These are phyloP conservation scores for Calocera cornea DNA, from an alignment of 768 basidiomycete genomes.

Conservation along the genomic window DNA sequence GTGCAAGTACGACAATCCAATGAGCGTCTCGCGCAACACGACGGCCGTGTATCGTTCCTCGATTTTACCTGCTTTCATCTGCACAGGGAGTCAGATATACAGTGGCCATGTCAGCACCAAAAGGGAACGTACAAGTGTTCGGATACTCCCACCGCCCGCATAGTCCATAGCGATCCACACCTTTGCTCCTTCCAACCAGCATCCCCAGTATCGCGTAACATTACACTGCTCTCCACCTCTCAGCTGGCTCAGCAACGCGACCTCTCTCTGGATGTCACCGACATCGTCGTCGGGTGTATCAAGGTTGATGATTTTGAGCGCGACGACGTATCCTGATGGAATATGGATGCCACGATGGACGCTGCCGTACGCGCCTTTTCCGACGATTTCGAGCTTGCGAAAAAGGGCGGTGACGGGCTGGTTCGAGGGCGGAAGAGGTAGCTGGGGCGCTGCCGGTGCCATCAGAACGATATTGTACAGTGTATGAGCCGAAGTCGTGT, in stretches of 20 bases:
- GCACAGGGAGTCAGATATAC: neutral
- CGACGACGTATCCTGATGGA: slow-evolving; percentile 74
- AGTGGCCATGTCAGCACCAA: neutral
- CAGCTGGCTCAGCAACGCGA: slow-evolving; percentile 82
- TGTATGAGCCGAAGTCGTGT: neutral
- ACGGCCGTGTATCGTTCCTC: slow-evolving; percentile 84
- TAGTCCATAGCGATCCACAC: slow-evolving; percentile 99
- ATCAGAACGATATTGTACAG: neutral
- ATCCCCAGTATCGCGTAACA: slow-evolving; percentile 89
- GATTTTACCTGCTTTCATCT: slow-evolving; percentile 74
- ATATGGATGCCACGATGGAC: slow-evolving; percentile 85
- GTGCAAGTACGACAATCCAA: slow-evolving; percentile 80
- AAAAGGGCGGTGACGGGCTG: slow-evolving; percentile 41
- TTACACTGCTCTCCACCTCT: slow-evolving; percentile 69
- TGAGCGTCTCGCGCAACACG: slow-evolving; percentile 78
- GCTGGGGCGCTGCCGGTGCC: neutral
- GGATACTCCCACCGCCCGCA: slow-evolving; percentile 87
- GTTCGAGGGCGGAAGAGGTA: neutral
- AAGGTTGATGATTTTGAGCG: slow-evolving; percentile 98
- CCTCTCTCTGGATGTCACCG: slow-evolving; percentile 90
- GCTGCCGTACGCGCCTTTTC: slow-evolving; percentile 90
- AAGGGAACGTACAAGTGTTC: slow-evolving; percentile 43
- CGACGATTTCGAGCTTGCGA: slow-evolving; percentile 75
- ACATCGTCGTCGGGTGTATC: slow-evolving; percentile 96
- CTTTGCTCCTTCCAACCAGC: slow-evolving; percentile 83